Evolutionary conservation across 176 grass and related monocot species (phyloP).

Genomic region (Dendrocalamus sinicus): DNA sequence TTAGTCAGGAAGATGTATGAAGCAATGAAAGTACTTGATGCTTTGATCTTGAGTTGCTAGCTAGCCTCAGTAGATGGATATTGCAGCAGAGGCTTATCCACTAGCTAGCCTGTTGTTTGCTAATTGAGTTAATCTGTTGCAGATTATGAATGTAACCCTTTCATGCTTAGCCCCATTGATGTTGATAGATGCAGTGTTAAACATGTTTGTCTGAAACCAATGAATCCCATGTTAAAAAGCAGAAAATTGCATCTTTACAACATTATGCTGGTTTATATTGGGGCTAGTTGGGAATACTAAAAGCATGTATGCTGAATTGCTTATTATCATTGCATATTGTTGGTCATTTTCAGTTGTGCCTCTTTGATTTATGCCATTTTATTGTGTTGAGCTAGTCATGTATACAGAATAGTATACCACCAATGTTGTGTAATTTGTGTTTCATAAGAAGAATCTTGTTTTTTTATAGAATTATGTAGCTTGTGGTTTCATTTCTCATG

Average conservation of each 20-base stretch:
- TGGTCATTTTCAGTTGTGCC: background rate
- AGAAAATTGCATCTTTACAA: background rate
- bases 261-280: background rate
- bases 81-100: constrained; percentile 21
- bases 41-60: too few species aligned
- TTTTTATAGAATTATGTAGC: background rate
- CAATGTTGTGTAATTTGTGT: background rate
- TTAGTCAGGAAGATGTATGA: too few species aligned
- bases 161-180: background rate
- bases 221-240: background rate
- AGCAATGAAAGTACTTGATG: too few species aligned
- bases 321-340: background rate
- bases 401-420: background rate
- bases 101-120: too few species aligned
- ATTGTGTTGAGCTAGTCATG: background rate
- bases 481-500: background rate
- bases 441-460: background rate
- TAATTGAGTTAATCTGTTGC: too few species aligned
- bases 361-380: background rate
- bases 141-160: constrained; percentile 24
- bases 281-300: background rate
- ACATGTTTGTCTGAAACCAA: constrained; percentile 18
- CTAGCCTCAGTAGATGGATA: too few species aligned
- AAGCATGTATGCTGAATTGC: background rate
- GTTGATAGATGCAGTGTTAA: background rate